These are phyloP conservation scores for Sclerotinia spermophila DNA, from an alignment of 2,329 filamentous ascomycete genomes.

Conservation along the genomic window DNA sequence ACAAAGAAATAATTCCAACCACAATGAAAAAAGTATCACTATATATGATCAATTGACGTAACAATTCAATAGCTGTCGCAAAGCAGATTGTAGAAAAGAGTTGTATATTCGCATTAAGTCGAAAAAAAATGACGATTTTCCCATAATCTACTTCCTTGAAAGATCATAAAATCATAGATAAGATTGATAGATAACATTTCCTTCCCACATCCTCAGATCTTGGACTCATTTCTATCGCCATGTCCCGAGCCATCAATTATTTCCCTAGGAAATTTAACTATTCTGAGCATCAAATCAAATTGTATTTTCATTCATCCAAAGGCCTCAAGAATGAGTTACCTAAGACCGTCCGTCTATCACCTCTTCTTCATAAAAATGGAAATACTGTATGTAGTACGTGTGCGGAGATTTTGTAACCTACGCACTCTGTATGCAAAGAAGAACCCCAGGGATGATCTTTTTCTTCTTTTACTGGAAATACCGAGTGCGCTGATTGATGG, in stretches of 20 bases:
- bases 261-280: neutral
- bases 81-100: neutral
- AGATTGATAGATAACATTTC: neutral
- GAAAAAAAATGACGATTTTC: constrained; percentile 1
- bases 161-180: neutral
- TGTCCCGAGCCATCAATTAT: constrained; percentile 3
- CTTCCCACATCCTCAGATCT: neutral
- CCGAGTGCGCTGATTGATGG: neutral
- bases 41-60: neutral
- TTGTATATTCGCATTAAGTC: neutral
- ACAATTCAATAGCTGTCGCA: neutral
- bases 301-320: neutral
- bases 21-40: neutral
- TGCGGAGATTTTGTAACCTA: neutral
- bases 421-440: neutral
- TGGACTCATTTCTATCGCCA: neutral
- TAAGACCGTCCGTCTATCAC: neutral
- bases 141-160: neutral
- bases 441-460: neutral
- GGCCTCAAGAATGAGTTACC: neutral
- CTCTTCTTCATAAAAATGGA: too few relatives aligned
- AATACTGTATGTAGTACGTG: too few relatives aligned
- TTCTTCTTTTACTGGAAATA: neutral
- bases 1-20: neutral
- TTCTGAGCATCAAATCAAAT: neutral